These are phyloP conservation scores for Arctostaphylos glauca DNA, from an alignment of 148 eudicot genomes.

Conservation along the genomic window DNA sequence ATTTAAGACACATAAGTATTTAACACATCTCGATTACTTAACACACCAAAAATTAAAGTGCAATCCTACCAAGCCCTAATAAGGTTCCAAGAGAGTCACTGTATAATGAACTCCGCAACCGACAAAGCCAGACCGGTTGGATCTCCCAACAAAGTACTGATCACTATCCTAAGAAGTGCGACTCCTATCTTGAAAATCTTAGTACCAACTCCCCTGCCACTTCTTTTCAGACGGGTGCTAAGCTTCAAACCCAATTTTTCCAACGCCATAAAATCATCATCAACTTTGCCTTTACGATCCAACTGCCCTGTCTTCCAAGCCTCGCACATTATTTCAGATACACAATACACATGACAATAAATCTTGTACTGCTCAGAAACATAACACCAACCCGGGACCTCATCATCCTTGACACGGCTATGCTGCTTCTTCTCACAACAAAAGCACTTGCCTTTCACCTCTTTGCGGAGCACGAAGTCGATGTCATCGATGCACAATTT, in stretches of 20 bases:
- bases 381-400: conserved; percentile 12
- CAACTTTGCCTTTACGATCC: neutral
- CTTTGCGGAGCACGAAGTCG: neutral
- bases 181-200: neutral
- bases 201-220: neutral
- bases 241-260: neutral
- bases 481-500: neutral
- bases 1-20: no score
- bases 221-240: no score
- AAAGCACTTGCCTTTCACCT: neutral
- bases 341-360: conserved; percentile 18
- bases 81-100: neutral
- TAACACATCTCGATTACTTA: no score
- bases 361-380: neutral
- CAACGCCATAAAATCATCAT: neutral
- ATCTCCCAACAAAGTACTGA: neutral
- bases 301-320: neutral
- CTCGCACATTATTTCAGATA: conserved; percentile 13
- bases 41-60: no score
- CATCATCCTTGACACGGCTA: neutral
- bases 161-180: neutral
- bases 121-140: neutral
- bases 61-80: neutral
- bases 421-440: conserved; percentile 10
- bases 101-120: no score